Evolutionary conservation across 805 yeast genomes (phyloP), one percentile per base, ranked within the genome.

Genomic region (Gaillardinia entomophila): DNA sequence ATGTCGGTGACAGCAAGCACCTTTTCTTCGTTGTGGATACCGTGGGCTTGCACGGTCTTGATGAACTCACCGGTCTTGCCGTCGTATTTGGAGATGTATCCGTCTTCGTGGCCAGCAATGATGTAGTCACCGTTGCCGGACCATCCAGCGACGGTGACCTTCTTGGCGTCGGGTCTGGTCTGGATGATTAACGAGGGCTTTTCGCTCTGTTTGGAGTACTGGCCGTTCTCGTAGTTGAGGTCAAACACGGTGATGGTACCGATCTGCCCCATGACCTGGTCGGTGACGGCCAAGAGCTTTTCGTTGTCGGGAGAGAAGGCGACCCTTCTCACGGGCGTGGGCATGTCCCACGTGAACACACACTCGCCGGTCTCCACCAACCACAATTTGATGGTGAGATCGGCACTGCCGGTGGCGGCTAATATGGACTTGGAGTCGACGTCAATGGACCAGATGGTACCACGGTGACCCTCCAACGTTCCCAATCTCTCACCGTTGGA

Each of bases 401-500:
- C 98, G 34, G 96, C 96, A 41, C 92, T 78, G 23, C 96, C 97
- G 3, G 98, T 89, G 36, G 80, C 77, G 43, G 86, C 79, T 41
- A 73, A 72, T 26, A 71, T 67, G n/a, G 90, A 71, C 35, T 73
- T 71, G 26, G 66, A 59, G 57, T 86, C 92, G 28, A 88, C 81
- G 57, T 89, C 97, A 43, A 92, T 80, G 22, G 96, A 80, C 92
- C 95, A 87, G 50, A 92, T 81, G 34, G 96, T 84, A 79, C 98
- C 98, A 37, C 73, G 72, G 60, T 92, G 97, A 24, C 71, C 71
- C 36, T 66, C 77, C 46, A 86, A 75, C 38, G 99, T 92, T 31
- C 98, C 99, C 37, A 92, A 63, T 60, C 97, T 78, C 66, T 92
- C 98, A 50, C 99, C 99, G 58, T 89, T 90, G 42, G 83, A 79